Conservation (phyloP, 495 filamentous ascomycete species). For the Aspergillus campestris region DNA sequence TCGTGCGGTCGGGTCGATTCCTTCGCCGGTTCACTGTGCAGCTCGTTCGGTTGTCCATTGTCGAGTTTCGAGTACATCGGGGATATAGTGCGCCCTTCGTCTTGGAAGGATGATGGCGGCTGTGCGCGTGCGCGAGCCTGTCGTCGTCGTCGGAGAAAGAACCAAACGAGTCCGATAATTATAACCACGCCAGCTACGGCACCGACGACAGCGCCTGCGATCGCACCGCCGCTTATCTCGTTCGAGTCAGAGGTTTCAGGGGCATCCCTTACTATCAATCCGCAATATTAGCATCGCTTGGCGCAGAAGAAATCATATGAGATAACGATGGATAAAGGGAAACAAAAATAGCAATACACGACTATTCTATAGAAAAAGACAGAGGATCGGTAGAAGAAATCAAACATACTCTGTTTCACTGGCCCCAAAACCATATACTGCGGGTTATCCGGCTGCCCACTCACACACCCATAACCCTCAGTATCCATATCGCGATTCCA, state of each 20-base stretch:
- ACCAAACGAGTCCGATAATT: background rate
- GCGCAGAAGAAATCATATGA: no score
- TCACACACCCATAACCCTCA: constrained; percentile 2
- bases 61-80: no score
- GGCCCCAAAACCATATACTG: constrained; percentile 1
- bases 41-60: background rate
- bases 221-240: constrained; percentile 2
- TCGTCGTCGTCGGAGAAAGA: constrained; percentile 4
- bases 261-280: no score
- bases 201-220: constrained; percentile 10
- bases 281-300: no score
- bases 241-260: background rate
- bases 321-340: no score
- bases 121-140: background rate
- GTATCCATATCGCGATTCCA: constrained; percentile 1
- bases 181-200: constrained; percentile 6
- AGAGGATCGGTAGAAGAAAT: no score
- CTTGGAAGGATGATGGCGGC: background rate
- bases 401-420: background rate
- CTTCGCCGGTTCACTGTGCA: background rate
- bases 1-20: no score
- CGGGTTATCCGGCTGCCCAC: background rate
- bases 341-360: no score
- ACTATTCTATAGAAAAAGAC: no score
- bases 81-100: no score